Conservation (phyloP, 306 rosid genomes). For the Urtica urens region DNA sequence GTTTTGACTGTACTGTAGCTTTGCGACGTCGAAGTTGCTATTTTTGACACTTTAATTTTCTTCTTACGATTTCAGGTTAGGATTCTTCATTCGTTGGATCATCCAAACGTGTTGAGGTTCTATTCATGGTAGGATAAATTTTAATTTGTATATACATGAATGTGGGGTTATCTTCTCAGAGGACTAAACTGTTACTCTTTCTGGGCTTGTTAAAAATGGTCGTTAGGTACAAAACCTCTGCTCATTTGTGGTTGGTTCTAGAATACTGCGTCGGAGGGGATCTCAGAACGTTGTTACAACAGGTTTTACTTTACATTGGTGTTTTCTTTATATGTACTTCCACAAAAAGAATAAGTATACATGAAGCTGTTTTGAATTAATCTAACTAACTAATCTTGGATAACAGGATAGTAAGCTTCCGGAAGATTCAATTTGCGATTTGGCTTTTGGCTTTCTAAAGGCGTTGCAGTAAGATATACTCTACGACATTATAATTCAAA, state of each 20-base stretch:
- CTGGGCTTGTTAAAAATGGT: conserved; percentile 7
- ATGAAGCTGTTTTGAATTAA: too few species aligned
- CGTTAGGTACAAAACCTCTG: conserved; percentile 91
- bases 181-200: background rate
- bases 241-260: conserved; percentile 92
- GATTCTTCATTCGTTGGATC: conserved; percentile 80
- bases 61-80: conserved; percentile 87
- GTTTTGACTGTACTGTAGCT: background rate
- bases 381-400: conserved; percentile 25
- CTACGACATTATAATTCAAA: conserved; percentile 9
- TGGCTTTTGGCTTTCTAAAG: conserved; percentile 57
- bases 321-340: background rate
- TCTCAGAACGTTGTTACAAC: conserved; percentile 65
- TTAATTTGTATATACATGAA: background rate
- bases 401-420: conserved; percentile 80
- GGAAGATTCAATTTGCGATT: conserved; percentile 77
- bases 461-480: conserved; percentile 63
- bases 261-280: conserved; percentile 98
- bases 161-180: background rate
- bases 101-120: conserved; percentile 67
- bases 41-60: background rate
- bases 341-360: too few species aligned
- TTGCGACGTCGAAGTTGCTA: background rate
- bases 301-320: conserved; percentile 34
- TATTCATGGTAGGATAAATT: conserved; percentile 49